Percentiles rank a stretch among this genome's conserved stretches.
These are phyloP conservation scores for Phytophthora pinifolia DNA, from an alignment of 352 stramenopile genomes.

Conservation along the genomic window DNA sequence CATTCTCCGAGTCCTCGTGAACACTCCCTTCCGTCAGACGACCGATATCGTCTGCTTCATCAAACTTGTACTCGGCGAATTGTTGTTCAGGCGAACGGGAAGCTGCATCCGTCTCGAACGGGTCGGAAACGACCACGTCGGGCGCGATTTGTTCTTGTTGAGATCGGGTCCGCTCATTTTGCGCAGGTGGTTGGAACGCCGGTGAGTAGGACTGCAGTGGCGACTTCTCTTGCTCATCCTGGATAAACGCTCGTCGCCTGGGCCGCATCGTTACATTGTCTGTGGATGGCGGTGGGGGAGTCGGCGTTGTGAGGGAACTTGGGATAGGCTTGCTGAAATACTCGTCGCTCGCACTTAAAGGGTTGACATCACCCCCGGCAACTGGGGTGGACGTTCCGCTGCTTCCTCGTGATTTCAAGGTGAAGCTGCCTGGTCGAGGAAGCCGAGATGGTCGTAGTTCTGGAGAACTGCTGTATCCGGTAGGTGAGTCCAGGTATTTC, in stretches of 20 bases:
- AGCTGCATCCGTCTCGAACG: background rate
- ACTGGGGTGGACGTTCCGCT: conserved; percentile 11
- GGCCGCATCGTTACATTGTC: conserved; percentile 40
- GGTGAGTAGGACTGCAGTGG: background rate
- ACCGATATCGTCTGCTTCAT: conserved; percentile 16
- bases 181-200: background rate
- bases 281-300: conserved; percentile 23
- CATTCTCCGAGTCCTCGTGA: conserved; percentile 10
- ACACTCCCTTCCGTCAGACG: conserved; percentile 13
- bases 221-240: conserved; percentile 15
- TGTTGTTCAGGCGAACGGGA: background rate
- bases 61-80: conserved; percentile 2
- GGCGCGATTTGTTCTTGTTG: conserved; percentile 3
- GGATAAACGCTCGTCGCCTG: conserved; percentile 14
- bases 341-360: conserved; percentile 30
- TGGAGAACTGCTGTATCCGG: conserved; percentile 10
- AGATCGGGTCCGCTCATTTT: background rate
- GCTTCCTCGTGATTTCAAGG: conserved; percentile 20
- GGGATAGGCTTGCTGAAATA: conserved; percentile 45
- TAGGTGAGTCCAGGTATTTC: conserved; percentile 13
- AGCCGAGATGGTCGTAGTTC: conserved; percentile 7
- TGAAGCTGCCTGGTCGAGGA: conserved; percentile 22
- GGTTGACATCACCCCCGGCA: conserved; percentile 7
- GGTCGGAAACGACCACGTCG: background rate
- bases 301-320: conserved; percentile 23